Percentiles rank a stretch among this genome's conserved stretches.
These are phyloP conservation scores for Candida rishiriensis DNA, from an alignment of 805 yeast genomes.

Conservation along the genomic window DNA sequence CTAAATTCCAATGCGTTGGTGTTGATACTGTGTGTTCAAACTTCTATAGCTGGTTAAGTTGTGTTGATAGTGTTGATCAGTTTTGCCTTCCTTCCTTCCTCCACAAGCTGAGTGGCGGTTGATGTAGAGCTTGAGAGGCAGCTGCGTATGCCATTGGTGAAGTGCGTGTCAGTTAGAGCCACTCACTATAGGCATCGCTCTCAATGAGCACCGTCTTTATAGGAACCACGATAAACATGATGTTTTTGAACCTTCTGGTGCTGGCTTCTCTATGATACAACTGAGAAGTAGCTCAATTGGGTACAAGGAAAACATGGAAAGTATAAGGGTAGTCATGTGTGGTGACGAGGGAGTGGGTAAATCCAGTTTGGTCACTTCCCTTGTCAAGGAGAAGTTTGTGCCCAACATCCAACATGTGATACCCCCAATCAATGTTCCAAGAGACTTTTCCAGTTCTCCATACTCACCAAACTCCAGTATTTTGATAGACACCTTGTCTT, in stretches of 20 bases:
- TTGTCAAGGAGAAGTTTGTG: constrained; percentile 77
- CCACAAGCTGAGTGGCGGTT: too few relatives aligned
- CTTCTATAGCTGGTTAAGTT: too few relatives aligned
- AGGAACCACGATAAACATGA: neutral
- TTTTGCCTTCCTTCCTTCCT: too few relatives aligned
- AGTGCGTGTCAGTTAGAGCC: too few relatives aligned
- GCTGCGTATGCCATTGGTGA: too few relatives aligned
- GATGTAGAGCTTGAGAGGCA: too few relatives aligned
- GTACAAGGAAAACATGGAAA: constrained; percentile 30
- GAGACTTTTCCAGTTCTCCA: constrained; percentile 55
- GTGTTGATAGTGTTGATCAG: too few relatives aligned
- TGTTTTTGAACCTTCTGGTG: neutral
- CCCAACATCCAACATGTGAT: constrained; percentile 72
- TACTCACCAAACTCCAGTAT: constrained; percentile 63
- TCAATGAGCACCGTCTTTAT: neutral
- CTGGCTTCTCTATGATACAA: neutral
- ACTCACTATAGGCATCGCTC: too few relatives aligned
- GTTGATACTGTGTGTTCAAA: too few relatives aligned
- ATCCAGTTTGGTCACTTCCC: constrained; percentile 69
- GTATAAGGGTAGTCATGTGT: constrained; percentile 80
- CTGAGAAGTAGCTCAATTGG: neutral
- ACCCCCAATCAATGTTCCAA: constrained; percentile 82
- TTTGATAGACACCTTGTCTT: constrained; percentile 73
- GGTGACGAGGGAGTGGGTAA: constrained; percentile 94
- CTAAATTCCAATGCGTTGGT: too few relatives aligned